phyloP scores from a whole-genome alignment of 176 grass and related monocot species.

The Triticum turgidum region DNA sequence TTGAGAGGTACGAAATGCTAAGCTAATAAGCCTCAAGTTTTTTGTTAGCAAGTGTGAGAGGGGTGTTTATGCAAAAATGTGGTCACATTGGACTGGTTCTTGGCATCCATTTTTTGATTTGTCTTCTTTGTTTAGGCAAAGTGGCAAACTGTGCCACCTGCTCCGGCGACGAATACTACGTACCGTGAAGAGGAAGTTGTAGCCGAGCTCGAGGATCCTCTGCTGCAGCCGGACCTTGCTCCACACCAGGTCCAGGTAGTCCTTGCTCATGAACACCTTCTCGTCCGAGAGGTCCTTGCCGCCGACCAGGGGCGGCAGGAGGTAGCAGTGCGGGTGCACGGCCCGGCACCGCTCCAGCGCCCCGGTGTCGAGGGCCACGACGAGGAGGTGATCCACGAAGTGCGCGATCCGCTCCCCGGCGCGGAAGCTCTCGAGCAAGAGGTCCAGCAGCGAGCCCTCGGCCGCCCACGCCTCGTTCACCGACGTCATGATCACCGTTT shows the following conservation, averaged over 20 bases:
- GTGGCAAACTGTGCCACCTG: neutral
- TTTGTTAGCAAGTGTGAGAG: neutral
- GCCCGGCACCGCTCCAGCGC: slow-evolving; percentile 48
- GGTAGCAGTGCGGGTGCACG: slow-evolving; percentile 73
- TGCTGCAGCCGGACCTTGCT: slow-evolving; percentile 76
- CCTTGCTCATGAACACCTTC: slow-evolving; percentile 79
- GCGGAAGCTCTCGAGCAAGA: slow-evolving; percentile 74
- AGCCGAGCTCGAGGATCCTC: slow-evolving; percentile 71
- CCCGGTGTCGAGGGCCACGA: slow-evolving; percentile 61
- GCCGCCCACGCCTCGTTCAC: slow-evolving; percentile 83
- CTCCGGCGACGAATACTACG: neutral
- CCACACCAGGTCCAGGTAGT: slow-evolving; percentile 85
- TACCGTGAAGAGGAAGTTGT: slow-evolving; percentile 96
- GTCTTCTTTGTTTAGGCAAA: neutral
- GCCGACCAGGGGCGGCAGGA: slow-evolving; percentile 32
- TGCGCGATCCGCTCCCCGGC: slow-evolving; percentile 49
- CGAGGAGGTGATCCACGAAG: slow-evolving; percentile 59
- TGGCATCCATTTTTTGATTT: neutral
- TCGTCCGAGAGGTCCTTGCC: slow-evolving; percentile 53
- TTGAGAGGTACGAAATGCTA: neutral
- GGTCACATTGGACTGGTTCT: neutral
- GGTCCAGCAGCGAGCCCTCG: slow-evolving; percentile 64
- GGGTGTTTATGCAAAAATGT: neutral
- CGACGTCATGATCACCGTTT: slow-evolving; percentile 77
- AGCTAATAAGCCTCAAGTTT: neutral